A percentile compares a stretch with the other conserved stretches of the same genome.
Conservation (phyloP, 805 yeast species). For the Candida coleopterorum region DNA sequence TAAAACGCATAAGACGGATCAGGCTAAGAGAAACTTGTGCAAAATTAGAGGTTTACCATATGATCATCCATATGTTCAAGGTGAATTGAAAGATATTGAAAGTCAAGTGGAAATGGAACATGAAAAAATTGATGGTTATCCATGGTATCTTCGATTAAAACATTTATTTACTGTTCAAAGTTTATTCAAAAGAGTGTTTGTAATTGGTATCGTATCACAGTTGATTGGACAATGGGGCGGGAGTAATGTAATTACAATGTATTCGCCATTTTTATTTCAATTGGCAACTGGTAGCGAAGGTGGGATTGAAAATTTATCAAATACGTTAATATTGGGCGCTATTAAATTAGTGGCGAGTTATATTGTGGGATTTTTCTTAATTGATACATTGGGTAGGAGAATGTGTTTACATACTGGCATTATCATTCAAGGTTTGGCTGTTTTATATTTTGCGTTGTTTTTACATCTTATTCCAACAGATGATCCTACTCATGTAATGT, state of each 20-base stretch:
- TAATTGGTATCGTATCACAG: constrained; percentile 37
- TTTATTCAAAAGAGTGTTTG: constrained; percentile 39
- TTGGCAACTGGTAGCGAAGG: constrained; percentile 41
- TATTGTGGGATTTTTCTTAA: constrained; percentile 44
- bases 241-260: constrained; percentile 48
- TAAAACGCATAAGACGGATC: constrained; percentile 32
- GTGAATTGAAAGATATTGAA: constrained; percentile 47
- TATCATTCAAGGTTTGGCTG: constrained; percentile 35
- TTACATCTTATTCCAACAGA: constrained; percentile 39
- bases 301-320: constrained; percentile 30
- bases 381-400: constrained; percentile 49
- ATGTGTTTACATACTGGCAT: constrained; percentile 44
- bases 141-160: constrained; percentile 10
- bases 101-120: constrained; percentile 25
- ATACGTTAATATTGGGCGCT: constrained; percentile 48
- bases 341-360: constrained; percentile 46
- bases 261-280: constrained; percentile 46
- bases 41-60: constrained; percentile 38
- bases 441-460: constrained; percentile 44
- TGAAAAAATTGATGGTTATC: constrained; percentile 4
- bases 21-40: constrained; percentile 33
- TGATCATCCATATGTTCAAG: constrained; percentile 43
- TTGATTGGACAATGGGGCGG: constrained; percentile 53
- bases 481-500: constrained; percentile 17
- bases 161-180: constrained; percentile 29